Base-by-base conservation (phyloP, 768 basidiomycete genomes). In the Sutorius australiensis region DNA sequence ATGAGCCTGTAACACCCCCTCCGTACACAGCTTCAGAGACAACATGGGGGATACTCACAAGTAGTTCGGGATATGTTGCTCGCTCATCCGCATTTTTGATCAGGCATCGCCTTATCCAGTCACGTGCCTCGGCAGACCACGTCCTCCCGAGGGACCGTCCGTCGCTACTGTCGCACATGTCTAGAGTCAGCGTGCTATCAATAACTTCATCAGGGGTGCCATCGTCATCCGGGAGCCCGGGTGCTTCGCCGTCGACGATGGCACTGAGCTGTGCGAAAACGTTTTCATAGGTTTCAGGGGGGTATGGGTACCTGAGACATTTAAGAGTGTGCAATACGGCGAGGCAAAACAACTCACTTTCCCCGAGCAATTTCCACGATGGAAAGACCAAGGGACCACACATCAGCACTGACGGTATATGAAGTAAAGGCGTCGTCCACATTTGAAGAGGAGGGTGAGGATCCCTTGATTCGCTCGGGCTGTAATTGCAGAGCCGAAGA, bases 221-320 rank as follows among this genome's bases (percentile, higher is more conserved):
- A 1, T 74, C 75, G 1, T 82, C 79, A 17, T 80, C 81, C 0
- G 95, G 95, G 31, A 99, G 73, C 33, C 83, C 83, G 5, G 95
- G 95, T 10, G 94, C 88, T 51, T 93, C 90, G 0, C 94, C 95
- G 58, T 97, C 86, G 3, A 99, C 94, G 56, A 99, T 99, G 4
- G 95, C 95, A n/a, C 87, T 91, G 37, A 89, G 74, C 67, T 99
- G 95, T 2, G 95, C 95, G 72, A 99, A 97, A 14, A 98, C 94
- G 68, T 98, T 98, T 53, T 85, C 82, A 68, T 97, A 99, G 7
- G 93, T 95, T 74, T 98, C 95, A 27, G 95, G 95, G 30, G 95
- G 95, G 65, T 97, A 99, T 2, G 95, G 95, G 70, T 99, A 98
- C 65, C 67, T 69, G 30, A 13, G 28, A 33, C 37, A 41, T n/a